Evolutionary conservation across 2,329 filamentous ascomycete species (phyloP).

Genomic region (Peltaster fructicola): DNA sequence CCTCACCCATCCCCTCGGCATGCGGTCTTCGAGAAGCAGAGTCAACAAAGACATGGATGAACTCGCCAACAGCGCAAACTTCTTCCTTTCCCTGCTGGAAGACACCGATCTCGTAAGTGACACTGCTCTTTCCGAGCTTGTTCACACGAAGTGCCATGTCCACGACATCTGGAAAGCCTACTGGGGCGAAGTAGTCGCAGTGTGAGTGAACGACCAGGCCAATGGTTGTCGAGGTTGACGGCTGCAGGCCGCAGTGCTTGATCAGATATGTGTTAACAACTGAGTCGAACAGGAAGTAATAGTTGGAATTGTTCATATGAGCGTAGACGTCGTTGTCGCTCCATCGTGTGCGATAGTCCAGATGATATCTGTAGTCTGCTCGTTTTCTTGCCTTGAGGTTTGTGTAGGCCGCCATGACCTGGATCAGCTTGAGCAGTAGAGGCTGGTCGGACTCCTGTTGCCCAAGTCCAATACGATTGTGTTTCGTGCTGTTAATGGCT

Average conservation of each 20-base stretch:
- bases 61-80: conserved; percentile 71
- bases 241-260: conserved; percentile 45
- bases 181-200: conserved; percentile 68
- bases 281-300: conserved; percentile 45
- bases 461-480: no score
- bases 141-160: conserved; percentile 70
- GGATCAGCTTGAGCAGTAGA: no score
- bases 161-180: conserved; percentile 65
- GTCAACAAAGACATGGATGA: conserved; percentile 70
- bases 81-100: conserved; percentile 57
- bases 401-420: no score
- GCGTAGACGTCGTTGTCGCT: conserved; percentile 90
- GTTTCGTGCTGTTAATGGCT: no score
- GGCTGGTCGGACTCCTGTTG: no score
- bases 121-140: conserved; percentile 70
- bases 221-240: conserved; percentile 57
- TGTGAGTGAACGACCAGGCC: conserved; percentile 73
- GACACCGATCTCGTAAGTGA: conserved; percentile 76
- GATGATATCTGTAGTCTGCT: conserved; percentile 56
- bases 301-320: conserved; percentile 41
- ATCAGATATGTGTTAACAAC: conserved; percentile 82
- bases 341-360: conserved; percentile 82
- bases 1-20: no score
- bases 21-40: no score
- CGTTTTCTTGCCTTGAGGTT: no score